Evolutionary conservation across 2,329 filamentous ascomycete genomes (phyloP).

Genomic region (Shiraia bambusicola): DNA sequence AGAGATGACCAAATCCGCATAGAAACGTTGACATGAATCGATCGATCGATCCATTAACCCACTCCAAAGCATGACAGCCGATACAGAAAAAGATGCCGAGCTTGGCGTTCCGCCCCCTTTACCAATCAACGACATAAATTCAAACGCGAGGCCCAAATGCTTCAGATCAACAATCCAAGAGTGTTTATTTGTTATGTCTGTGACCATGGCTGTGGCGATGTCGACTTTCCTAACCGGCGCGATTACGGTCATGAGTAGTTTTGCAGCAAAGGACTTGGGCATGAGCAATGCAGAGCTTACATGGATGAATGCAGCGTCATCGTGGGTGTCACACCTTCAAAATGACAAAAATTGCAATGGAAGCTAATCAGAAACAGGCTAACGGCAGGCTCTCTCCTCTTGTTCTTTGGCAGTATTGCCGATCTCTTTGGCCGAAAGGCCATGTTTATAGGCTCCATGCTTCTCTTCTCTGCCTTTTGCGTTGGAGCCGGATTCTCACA

Average conservation of each 20-base stretch:
- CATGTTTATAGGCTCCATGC: slow-evolving; percentile 62
- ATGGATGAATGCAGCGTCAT: slow-evolving; percentile 66
- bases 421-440: slow-evolving; percentile 66
- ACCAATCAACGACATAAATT: slow-evolving; percentile 31
- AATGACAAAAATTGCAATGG: not conserved
- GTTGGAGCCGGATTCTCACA: slow-evolving; percentile 62
- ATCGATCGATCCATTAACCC: too few relatives aligned
- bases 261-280: slow-evolving; percentile 59
- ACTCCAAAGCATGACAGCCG: slow-evolving; percentile 11
- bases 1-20: too few relatives aligned
- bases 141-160: slow-evolving; percentile 54
- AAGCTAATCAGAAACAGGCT: slow-evolving; percentile 46
- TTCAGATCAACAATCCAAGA: slow-evolving; percentile 66
- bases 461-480: slow-evolving; percentile 58
- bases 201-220: slow-evolving; percentile 67
- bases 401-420: slow-evolving; percentile 66
- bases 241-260: slow-evolving; percentile 63
- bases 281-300: slow-evolving; percentile 68
- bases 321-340: slow-evolving; percentile 43
- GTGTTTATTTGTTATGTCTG: slow-evolving; percentile 64
- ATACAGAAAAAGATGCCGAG: slow-evolving; percentile 14
- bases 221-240: slow-evolving; percentile 61
- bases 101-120: slow-evolving; percentile 11
- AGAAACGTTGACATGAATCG: too few relatives aligned
- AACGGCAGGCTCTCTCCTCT: slow-evolving; percentile 63